Percentiles rank a stretch among this genome's conserved stretches.
These are phyloP conservation scores for Ophiosphaerella herpotricha DNA, from an alignment of 2,329 filamentous ascomycete species.

Conservation along the genomic window DNA sequence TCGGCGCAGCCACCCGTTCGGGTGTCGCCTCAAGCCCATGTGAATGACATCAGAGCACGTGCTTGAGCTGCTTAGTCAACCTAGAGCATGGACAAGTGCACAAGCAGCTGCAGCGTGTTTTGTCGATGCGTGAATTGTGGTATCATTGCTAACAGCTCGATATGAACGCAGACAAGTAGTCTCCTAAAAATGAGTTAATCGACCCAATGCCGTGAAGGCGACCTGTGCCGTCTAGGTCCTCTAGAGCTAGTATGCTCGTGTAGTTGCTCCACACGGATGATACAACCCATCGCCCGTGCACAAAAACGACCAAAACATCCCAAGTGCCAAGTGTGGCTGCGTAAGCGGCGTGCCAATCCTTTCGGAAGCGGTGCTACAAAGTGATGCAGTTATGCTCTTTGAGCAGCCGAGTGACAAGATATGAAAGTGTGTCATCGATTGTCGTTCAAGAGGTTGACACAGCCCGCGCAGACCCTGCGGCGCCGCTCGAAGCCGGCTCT, in stretches of 20 bases:
- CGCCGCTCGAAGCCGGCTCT: slow-evolving; percentile 26
- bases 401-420: too few relatives aligned
- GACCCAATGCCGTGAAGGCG: slow-evolving; percentile 27
- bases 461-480: slow-evolving; percentile 27
- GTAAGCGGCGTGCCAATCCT: slow-evolving; percentile 21
- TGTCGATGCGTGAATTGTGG: slow-evolving; percentile 18
- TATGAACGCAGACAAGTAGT: slow-evolving; percentile 3
- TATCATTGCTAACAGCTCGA: slow-evolving; percentile 32
- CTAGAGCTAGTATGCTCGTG: slow-evolving; percentile 6
- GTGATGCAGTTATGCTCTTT: too few relatives aligned
- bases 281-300: slow-evolving; percentile 6
- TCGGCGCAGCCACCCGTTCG: slow-evolving; percentile 10
- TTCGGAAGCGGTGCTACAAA: slow-evolving; percentile 16
- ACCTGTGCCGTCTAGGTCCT: slow-evolving; percentile 15
- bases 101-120: neutral
- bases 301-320: neutral
- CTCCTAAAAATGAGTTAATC: slow-evolving; percentile 4
- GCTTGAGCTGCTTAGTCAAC: neutral
- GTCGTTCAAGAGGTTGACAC: slow-evolving; percentile 20
- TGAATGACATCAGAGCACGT: slow-evolving; percentile 31
- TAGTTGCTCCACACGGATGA: slow-evolving; percentile 8
- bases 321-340: neutral
- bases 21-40: neutral
- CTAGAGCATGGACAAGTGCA: neutral
- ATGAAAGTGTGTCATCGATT: neutral